phyloP scores from a whole-genome alignment of 2,329 filamentous ascomycete species.

The Colletotrichum melonis region DNA sequence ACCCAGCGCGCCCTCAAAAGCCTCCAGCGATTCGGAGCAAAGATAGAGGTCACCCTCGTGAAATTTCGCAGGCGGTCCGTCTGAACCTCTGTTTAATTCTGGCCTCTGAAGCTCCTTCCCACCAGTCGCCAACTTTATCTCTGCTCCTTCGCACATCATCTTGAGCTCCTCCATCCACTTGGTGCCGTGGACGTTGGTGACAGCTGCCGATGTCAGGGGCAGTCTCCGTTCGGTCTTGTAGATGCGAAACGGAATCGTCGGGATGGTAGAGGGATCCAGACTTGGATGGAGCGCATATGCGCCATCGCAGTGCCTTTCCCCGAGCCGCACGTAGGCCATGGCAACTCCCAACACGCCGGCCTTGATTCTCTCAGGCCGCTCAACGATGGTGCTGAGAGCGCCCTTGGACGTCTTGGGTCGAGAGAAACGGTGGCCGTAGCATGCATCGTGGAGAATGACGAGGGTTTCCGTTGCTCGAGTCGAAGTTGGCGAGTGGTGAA shows the following conservation, averaged over 20 bases:
- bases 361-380: constrained; percentile 90
- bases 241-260: constrained; percentile 83
- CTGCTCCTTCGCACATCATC: constrained; percentile 84
- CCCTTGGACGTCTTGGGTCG: constrained; percentile 81
- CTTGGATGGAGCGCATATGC: constrained; percentile 74
- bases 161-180: constrained; percentile 96
- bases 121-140: constrained; percentile 79
- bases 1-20: constrained; percentile 90
- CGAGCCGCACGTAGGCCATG: constrained; percentile 90
- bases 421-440: constrained; percentile 93
- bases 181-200: constrained; percentile 90
- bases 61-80: constrained; percentile 65
- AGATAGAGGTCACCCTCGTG: constrained; percentile 94
- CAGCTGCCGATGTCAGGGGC: constrained; percentile 77
- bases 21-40: constrained; percentile 84
- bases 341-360: constrained; percentile 86
- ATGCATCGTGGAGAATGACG: constrained; percentile 91
- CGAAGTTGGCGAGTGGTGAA: constrained; percentile 63
- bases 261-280: constrained; percentile 63
- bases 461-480: constrained; percentile 70
- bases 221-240: constrained; percentile 81
- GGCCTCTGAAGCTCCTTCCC: constrained; percentile 83
- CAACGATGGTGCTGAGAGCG: constrained; percentile 84
- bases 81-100: constrained; percentile 65
- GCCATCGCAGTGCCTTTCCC: constrained; percentile 80